These are phyloP conservation scores for Lichtheimia hyalospora DNA, from an alignment of 371 early-diverging fungal species.

Conservation along the genomic window DNA sequence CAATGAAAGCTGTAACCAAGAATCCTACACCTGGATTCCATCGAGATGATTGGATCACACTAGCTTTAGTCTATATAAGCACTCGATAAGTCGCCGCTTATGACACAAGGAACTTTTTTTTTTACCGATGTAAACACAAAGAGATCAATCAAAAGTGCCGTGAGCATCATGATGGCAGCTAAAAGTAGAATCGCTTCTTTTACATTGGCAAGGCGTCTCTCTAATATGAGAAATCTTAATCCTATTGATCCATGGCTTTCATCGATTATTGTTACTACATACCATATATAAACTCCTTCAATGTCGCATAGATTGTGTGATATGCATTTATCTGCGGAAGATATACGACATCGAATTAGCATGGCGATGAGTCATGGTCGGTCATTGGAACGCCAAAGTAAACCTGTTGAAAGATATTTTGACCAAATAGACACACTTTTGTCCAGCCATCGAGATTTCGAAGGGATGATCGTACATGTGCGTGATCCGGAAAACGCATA, in stretches of 20 bases:
- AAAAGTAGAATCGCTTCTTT: constrained; percentile 1
- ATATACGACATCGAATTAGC: too few relatives aligned
- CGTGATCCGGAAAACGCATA: neutral
- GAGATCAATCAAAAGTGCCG: neutral
- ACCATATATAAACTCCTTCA: neutral
- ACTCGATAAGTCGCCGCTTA: too few relatives aligned
- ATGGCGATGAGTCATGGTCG: too few relatives aligned
- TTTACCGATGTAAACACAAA: neutral
- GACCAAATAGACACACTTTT: neutral
- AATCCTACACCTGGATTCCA: constrained; percentile 4
- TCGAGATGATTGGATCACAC: constrained; percentile 1
- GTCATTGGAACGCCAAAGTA: neutral
- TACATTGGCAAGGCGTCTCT: neutral
- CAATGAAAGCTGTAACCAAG: constrained; percentile 3
- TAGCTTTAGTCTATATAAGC: neutral
- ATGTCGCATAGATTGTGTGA: neutral
- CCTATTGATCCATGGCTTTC: too few relatives aligned
- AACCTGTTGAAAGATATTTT: neutral
- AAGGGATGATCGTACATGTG: constrained; percentile 1
- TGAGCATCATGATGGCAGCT: neutral
- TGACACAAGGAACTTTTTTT: neutral
- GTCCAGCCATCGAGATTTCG: neutral
- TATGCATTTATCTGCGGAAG: neutral
- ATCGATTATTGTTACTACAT: neutral
- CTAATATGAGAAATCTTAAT: neutral